Evolutionary conservation across 768 basidiomycete genomes (phyloP).

Genomic region (Rhizopogon roseolus): DNA sequence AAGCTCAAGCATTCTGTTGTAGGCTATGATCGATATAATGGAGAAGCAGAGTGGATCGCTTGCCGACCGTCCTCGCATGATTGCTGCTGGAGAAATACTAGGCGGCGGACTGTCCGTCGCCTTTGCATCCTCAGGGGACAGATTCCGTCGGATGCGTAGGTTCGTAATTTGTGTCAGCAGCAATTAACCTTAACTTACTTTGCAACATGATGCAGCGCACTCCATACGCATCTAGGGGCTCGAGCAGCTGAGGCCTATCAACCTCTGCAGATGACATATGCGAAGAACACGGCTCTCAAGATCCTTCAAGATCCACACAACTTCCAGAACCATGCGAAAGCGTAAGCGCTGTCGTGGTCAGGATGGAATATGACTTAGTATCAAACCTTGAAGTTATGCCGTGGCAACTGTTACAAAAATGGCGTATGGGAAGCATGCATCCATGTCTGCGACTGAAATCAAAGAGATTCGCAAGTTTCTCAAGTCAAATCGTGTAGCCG

Average conservation of each 20-base stretch:
- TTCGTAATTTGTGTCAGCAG: slow-evolving; percentile 13
- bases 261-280: slow-evolving; percentile 34
- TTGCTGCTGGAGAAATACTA: slow-evolving; percentile 47
- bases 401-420: slow-evolving; percentile 5
- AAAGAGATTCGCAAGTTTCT: slow-evolving; percentile 12
- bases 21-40: slow-evolving; percentile 52
- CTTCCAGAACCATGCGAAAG: slow-evolving; percentile 20
- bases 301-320: slow-evolving; percentile 17
- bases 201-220: slow-evolving; percentile 29
- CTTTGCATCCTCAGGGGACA: slow-evolving; percentile 41
- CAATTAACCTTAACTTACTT: neutral
- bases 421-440: slow-evolving; percentile 9
- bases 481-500: slow-evolving; percentile 13
- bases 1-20: no score
- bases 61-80: slow-evolving; percentile 42
- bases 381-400: slow-evolving; percentile 9
- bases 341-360: slow-evolving; percentile 26
- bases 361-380: neutral
- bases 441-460: slow-evolving; percentile 3
- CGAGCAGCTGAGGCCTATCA: slow-evolving; percentile 38
- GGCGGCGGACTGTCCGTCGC: slow-evolving; percentile 49
- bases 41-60: slow-evolving; percentile 47
- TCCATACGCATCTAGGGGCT: slow-evolving; percentile 48
- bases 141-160: slow-evolving; percentile 51
- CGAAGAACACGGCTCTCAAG: slow-evolving; percentile 4